These are phyloP conservation scores for Kwoniella heveanensis DNA, from an alignment of 768 basidiomycete species.

Conservation along the genomic window DNA sequence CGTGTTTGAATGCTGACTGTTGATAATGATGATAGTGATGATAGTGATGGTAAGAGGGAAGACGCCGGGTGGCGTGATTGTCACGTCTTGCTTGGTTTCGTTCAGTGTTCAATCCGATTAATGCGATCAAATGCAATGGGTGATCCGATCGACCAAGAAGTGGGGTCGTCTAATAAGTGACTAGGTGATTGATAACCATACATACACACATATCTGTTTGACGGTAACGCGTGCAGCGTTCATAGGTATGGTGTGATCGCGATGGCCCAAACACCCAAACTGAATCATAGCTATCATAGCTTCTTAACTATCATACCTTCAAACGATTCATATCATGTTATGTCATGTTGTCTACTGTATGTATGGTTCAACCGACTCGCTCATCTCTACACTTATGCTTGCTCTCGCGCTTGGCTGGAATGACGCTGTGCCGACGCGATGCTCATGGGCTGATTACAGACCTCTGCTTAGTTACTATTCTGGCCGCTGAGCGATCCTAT, in stretches of 20 bases:
- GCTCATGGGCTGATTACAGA: too few relatives aligned
- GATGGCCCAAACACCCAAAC: background rate
- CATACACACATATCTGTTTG: background rate
- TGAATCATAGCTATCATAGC: too few relatives aligned
- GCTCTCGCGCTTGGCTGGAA: background rate
- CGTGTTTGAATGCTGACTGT: background rate
- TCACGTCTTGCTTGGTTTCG: conserved; percentile 3
- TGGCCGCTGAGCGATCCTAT: too few relatives aligned
- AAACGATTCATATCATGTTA: too few relatives aligned
- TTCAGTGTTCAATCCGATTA: too few relatives aligned
- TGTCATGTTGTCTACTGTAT: background rate
- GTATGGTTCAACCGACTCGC: background rate
- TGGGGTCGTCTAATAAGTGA: background rate
- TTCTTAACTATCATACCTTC: too few relatives aligned
- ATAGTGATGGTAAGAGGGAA: background rate
- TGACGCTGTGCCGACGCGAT: background rate
- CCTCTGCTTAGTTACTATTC: too few relatives aligned
- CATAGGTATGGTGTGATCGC: background rate
- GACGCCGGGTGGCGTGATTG: background rate
- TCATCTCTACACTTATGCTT: background rate
- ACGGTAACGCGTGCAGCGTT: background rate
- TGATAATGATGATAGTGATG: background rate
- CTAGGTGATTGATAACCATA: background rate
- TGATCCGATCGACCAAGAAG: background rate
- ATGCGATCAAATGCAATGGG: too few relatives aligned